Percentiles rank a stretch among this genome's conserved stretches.
These are phyloP conservation scores for Ogataea pignaliae DNA, from an alignment of 805 yeast genomes.

Conservation along the genomic window DNA sequence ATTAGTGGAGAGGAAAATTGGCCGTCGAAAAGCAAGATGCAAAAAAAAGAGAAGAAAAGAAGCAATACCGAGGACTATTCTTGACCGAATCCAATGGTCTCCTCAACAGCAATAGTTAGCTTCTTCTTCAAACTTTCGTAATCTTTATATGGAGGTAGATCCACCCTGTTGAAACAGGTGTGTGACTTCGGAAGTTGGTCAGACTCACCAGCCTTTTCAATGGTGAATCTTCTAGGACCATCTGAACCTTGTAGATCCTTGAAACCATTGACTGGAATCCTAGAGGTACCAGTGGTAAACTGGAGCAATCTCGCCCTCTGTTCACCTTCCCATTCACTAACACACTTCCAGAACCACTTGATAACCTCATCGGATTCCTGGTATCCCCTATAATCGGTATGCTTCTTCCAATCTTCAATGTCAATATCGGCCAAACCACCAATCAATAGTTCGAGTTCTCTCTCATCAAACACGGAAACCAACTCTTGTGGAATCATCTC, in stretches of 20 bases:
- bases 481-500: conserved; percentile 96
- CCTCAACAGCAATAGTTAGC: conserved; percentile 94
- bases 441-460: conserved; percentile 91
- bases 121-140: conserved; percentile 83
- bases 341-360: conserved; percentile 98
- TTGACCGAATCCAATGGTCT: conserved; percentile 98
- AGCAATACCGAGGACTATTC: conserved; percentile 45
- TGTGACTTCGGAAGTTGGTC: conserved; percentile 95
- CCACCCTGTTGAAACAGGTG: conserved; percentile 98
- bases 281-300: conserved; percentile 97
- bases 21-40: neutral
- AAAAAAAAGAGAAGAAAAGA: neutral
- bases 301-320: conserved; percentile 93
- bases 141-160: conserved; percentile 88
- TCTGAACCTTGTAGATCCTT: conserved; percentile 98
- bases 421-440: conserved; percentile 99
- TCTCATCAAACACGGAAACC: conserved; percentile 94
- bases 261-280: conserved; percentile 98
- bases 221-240: conserved; percentile 98
- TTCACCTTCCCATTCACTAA: conserved; percentile 91
- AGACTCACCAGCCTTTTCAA: conserved; percentile 95
- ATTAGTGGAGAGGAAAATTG: too few species aligned
- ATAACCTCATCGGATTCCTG: conserved; percentile 94
- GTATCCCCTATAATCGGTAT: conserved; percentile 97
- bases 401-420: conserved; percentile 98